Conservation (phyloP, 2,329 filamentous ascomycete genomes). For the Ophiostoma tasmaniense region DNA sequence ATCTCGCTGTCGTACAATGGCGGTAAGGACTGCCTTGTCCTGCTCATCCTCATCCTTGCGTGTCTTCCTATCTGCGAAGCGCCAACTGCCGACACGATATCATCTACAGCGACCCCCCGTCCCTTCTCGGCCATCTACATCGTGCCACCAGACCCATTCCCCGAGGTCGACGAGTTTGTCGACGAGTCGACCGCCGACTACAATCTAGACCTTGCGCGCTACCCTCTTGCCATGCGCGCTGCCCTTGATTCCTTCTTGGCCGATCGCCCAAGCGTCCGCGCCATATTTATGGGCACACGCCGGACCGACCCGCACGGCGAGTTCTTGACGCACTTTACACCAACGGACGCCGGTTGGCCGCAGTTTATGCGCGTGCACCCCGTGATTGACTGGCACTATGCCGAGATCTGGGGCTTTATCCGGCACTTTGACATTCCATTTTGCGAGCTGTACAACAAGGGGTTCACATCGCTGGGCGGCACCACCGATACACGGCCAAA, state of each 20-base stretch:
- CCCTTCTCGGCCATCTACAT: constrained; percentile 68
- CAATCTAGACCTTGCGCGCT: constrained; percentile 65
- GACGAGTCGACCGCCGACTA: constrained; percentile 56
- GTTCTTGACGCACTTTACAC: constrained; percentile 70
- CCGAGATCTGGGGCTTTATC: constrained; percentile 88
- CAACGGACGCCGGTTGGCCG: constrained; percentile 85
- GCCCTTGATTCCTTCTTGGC: constrained; percentile 70
- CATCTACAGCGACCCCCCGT: constrained; percentile 13
- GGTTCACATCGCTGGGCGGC: constrained; percentile 67
- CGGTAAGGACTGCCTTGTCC: constrained; percentile 93
- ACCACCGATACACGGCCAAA: constrained; percentile 85
- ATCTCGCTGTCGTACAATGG: constrained; percentile 93
- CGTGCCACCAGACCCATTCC: constrained; percentile 73
- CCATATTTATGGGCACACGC: constrained; percentile 80
- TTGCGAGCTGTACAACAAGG: constrained; percentile 72
- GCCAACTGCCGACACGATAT: not conserved
- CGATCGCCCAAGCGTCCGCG: constrained; percentile 56
- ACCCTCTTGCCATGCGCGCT: constrained; percentile 68
- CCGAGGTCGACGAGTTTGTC: constrained; percentile 81
- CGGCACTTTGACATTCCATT: constrained; percentile 72
- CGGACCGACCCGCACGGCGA: constrained; percentile 88
- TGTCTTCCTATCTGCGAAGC: constrained; percentile 33
- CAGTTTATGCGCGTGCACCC: constrained; percentile 88
- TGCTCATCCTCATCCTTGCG: constrained; percentile 78
- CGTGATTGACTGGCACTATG: constrained; percentile 95